phyloP scores from a whole-genome alignment of 495 filamentous ascomycete genomes.

The Delitschia confertaspora region DNA sequence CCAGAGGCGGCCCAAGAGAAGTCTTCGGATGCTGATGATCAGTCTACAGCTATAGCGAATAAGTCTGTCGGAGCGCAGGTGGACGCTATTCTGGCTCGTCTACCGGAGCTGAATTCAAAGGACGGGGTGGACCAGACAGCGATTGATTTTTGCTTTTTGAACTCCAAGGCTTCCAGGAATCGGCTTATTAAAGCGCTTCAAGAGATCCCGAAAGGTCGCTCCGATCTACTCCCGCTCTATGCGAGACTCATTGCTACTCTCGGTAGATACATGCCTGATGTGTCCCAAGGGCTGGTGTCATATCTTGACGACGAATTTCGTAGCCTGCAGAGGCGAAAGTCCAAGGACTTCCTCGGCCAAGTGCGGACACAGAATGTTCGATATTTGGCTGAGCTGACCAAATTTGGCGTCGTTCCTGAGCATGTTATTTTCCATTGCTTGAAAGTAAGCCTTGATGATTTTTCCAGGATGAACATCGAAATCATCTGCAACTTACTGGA shows the following conservation, averaged over 20 bases:
- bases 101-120: slow-evolving; percentile 84
- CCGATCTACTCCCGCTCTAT: slow-evolving; percentile 86
- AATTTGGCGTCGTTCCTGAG: slow-evolving; percentile 96
- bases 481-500: slow-evolving; percentile 96
- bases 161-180: slow-evolving; percentile 96
- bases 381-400: slow-evolving; percentile 93
- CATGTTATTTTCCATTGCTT: slow-evolving; percentile 98
- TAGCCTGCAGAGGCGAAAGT: slow-evolving; percentile 94
- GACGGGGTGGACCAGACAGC: slow-evolving; percentile 86
- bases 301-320: slow-evolving; percentile 96
- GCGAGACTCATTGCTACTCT: slow-evolving; percentile 88
- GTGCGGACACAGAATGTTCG: slow-evolving; percentile 91
- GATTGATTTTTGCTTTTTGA: slow-evolving; percentile 94
- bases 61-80: slow-evolving; percentile 97
- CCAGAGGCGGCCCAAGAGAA: slow-evolving; percentile 44
- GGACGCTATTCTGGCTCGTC: slow-evolving; percentile 75
- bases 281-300: slow-evolving; percentile 82
- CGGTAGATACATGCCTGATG: slow-evolving; percentile 84
- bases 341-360: slow-evolving; percentile 93
- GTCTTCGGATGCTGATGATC: slow-evolving; percentile 58
- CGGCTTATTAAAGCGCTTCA: slow-evolving; percentile 85
- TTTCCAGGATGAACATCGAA: slow-evolving; percentile 97
- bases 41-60: slow-evolving; percentile 89
- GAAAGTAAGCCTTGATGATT: slow-evolving; percentile 94
- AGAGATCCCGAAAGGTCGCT: slow-evolving; percentile 86